phyloP scores from a whole-genome alignment of 1,284 basidiomycete genomes.

The Malassezia brasiliensis region DNA sequence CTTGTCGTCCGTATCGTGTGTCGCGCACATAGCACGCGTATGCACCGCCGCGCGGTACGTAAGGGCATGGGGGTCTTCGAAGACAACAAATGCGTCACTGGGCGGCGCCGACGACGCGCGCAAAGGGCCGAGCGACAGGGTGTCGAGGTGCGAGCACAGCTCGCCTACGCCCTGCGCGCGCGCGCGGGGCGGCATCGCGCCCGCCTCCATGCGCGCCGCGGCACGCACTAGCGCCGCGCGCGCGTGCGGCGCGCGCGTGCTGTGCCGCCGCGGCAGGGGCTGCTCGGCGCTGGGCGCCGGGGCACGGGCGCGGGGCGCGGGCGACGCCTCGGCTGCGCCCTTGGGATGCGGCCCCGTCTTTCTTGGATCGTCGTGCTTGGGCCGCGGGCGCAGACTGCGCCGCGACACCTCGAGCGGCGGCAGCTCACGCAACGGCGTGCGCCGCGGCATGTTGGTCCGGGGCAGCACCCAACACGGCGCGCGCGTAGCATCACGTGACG shows the following conservation, averaged over 20 bases:
- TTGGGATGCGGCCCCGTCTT: too few species aligned
- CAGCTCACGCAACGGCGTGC: conserved; percentile 11
- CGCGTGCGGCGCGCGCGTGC: neutral
- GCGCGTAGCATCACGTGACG: conserved; percentile 3
- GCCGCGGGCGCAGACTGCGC: neutral
- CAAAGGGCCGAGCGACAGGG: neutral
- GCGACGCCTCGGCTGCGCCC: neutral
- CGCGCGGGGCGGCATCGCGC: neutral
- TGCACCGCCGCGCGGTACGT: neutral
- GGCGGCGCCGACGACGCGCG: neutral
- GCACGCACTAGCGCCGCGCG: neutral
- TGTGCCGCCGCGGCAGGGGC: too few species aligned
- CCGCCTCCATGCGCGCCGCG: too few species aligned
- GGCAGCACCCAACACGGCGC: neutral
- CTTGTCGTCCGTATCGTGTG: conserved; percentile 10
- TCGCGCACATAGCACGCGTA: conserved; percentile 11
- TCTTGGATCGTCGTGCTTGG: too few species aligned
- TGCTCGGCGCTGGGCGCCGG: too few species aligned
- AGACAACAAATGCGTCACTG: conserved; percentile 4
- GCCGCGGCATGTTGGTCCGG: neutral
- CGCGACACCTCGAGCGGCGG: neutral
- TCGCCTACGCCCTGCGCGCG: neutral
- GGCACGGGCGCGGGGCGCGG: too few species aligned
- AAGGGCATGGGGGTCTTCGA: conserved; percentile 5
- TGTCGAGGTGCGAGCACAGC: conserved; percentile 2